Conservation (phyloP, 495 filamentous ascomycete species). For the Penicillium dipodomyicola region DNA sequence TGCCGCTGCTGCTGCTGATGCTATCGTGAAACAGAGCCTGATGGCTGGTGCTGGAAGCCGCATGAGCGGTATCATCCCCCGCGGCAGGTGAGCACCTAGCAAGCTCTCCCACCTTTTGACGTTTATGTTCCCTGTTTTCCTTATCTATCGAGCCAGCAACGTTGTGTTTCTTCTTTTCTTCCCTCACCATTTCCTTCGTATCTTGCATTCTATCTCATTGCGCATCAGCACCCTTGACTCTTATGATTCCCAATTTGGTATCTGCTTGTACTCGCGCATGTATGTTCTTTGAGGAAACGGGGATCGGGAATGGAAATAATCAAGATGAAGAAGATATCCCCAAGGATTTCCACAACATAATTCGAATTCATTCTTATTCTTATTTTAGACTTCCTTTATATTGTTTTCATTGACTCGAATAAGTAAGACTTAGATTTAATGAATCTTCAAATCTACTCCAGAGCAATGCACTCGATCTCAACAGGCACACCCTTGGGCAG, state of each 20-base stretch:
- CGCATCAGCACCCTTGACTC: conserved; percentile 11
- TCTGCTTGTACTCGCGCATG: conserved; percentile 6
- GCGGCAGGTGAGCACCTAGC: conserved; percentile 13
- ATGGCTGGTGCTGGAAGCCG: conserved; percentile 62
- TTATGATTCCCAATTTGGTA: conserved; percentile 21
- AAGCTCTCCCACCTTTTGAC: neutral
- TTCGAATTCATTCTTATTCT: neutral
- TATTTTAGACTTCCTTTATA: neutral
- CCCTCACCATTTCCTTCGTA: neutral
- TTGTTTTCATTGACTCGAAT: neutral
- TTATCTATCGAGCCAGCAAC: conserved; percentile 1
- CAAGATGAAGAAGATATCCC: neutral
- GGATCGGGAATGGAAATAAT: conserved; percentile 9
- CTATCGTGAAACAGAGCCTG: conserved; percentile 92
- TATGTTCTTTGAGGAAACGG: neutral
- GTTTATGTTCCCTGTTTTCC: neutral
- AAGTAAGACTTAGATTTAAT: neutral
- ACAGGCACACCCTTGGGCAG: conserved; percentile 86
- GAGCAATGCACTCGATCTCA: conserved; percentile 86
- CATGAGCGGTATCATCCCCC: conserved; percentile 56
- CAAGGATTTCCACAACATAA: neutral
- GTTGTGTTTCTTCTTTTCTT: neutral
- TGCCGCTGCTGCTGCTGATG: conserved; percentile 83
- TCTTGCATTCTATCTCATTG: conserved; percentile 3
- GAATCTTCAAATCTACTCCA: conserved; percentile 39